Conservation (phyloP, 2,329 filamentous ascomycete species). For the Stemphylium vesicarium region DNA sequence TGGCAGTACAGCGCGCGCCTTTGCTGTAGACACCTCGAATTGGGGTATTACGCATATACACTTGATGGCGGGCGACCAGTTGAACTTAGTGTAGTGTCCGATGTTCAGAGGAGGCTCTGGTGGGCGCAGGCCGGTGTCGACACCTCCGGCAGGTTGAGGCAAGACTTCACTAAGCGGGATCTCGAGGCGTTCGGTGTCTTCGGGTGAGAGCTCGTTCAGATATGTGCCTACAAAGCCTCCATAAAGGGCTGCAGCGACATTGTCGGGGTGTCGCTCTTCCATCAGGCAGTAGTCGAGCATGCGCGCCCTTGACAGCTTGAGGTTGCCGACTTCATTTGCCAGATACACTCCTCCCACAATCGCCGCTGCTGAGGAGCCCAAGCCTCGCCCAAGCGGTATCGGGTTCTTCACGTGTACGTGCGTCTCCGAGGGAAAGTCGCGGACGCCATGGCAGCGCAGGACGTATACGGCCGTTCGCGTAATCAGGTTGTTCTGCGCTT, state of each 20-base stretch:
- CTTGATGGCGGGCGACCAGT: slow-evolving; percentile 94
- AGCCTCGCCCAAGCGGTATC: slow-evolving; percentile 87
- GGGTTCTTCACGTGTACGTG: slow-evolving; percentile 95
- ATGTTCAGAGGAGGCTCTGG: slow-evolving; percentile 91
- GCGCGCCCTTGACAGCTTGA: slow-evolving; percentile 78
- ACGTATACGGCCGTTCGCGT: slow-evolving; percentile 95
- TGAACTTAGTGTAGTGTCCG: slow-evolving; percentile 94
- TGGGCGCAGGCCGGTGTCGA: slow-evolving; percentile 85
- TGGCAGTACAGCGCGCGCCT: slow-evolving; percentile 85
- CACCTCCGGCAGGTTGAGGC: slow-evolving; percentile 84
- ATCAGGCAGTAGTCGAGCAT: slow-evolving; percentile 97
- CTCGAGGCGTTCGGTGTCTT: slow-evolving; percentile 88
- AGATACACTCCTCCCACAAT: slow-evolving; percentile 95
- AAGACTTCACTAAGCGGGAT: slow-evolving; percentile 94
- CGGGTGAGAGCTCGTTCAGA: slow-evolving; percentile 86
- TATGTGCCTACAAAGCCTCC: slow-evolving; percentile 98
- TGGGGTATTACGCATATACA: slow-evolving; percentile 95
- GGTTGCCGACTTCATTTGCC: slow-evolving; percentile 83
- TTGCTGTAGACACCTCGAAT: slow-evolving; percentile 94
- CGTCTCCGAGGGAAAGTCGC: slow-evolving; percentile 80
- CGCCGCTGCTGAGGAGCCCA: slow-evolving; percentile 94
- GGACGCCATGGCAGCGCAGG: slow-evolving; percentile 86
- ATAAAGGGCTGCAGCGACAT: slow-evolving; percentile 88
- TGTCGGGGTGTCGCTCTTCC: slow-evolving; percentile 69
- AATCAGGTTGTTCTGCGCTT: slow-evolving; percentile 88